Evolutionary conservation across 768 basidiomycete genomes (phyloP), one percentile per base, ranked within the genome.

Genomic region (Gloeopeniophorella convolvens): DNA sequence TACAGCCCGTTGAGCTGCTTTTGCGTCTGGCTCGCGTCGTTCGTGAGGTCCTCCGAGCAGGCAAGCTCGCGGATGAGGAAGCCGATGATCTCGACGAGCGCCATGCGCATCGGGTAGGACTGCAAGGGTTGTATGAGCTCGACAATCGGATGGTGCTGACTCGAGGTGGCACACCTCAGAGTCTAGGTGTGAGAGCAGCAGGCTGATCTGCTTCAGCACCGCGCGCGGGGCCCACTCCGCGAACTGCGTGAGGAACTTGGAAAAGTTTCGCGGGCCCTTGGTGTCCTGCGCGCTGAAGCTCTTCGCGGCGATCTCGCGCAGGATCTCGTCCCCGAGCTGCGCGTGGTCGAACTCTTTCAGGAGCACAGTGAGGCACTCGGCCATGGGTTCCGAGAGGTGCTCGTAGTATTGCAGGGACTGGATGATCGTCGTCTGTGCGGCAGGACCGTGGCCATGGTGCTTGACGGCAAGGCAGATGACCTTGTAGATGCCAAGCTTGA

Each of bases 21-120:
- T 64, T 83, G 71, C 0, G 65, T 69, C 59, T 78, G 75, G 40
- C 66, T 60, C 46, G 61, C 73, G 42, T 74, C 71, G 45, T 73
- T 69, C 60, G 77, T 62, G 18, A 70, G 70, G 34, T 76, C 76
- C 16, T 69, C 65, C 3, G 79, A 74, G 16, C 67, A 62, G 0
- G 86, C 80, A 11, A 97, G 77, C 56, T 97, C 89, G 36, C 75
- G 73, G 62, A 98, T 91, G 54, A 98, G 79, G 51, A 74, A 71
- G 5, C 90, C 91, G 33, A 98, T 80, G 50, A 94, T 78, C 63
- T 98, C 95, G 43, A 99, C 79, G 48, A 99, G 75, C 1, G 92
- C 90, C 72, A 92, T 86, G 34, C 96, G 90, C 83, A 99, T 93
- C 0, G 93, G 89, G 63, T 98, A 96, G 0, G 93, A 84, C 92